Conservation (phyloP, 2,329 filamentous ascomycete species). For the Colletotrichum liriopes region DNA sequence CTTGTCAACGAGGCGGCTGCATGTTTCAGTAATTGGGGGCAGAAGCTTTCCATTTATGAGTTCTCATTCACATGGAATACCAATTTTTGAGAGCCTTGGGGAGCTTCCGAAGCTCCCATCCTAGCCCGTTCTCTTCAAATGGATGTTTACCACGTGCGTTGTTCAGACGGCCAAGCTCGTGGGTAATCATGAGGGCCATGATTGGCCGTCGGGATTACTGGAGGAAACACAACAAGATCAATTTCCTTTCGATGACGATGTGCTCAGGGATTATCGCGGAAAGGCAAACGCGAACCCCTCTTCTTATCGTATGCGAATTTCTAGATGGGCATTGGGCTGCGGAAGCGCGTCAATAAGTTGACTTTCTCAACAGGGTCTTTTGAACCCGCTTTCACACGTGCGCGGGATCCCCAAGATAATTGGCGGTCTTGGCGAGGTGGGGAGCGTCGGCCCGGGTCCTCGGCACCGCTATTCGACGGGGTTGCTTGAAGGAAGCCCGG, state of each 20-base stretch:
- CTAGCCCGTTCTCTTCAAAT: not conserved
- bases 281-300: not conserved
- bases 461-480: slow-evolving; percentile 12
- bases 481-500: not conserved
- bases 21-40: not conserved
- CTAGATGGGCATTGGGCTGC: not conserved
- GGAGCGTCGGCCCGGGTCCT: slow-evolving; percentile 10
- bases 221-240: not conserved
- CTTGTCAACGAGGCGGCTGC: not conserved
- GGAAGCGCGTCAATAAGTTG: not conserved
- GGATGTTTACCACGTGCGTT: not conserved
- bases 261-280: slow-evolving; percentile 1
- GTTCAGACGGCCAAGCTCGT: slow-evolving; percentile 22
- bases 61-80: not conserved
- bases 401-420: not conserved
- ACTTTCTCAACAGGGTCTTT: not conserved
- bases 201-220: slow-evolving; percentile 12
- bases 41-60: not conserved
- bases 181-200: slow-evolving; percentile 23
- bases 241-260: slow-evolving; percentile 18
- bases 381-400: not conserved
- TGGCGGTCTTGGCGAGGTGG: slow-evolving; percentile 17
- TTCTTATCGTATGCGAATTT: not conserved
- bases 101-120: slow-evolving; percentile 12
- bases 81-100: too few relatives aligned